phyloP scores from a whole-genome alignment of 345 rosid species.

The Tarenaya hassleriana region DNA sequence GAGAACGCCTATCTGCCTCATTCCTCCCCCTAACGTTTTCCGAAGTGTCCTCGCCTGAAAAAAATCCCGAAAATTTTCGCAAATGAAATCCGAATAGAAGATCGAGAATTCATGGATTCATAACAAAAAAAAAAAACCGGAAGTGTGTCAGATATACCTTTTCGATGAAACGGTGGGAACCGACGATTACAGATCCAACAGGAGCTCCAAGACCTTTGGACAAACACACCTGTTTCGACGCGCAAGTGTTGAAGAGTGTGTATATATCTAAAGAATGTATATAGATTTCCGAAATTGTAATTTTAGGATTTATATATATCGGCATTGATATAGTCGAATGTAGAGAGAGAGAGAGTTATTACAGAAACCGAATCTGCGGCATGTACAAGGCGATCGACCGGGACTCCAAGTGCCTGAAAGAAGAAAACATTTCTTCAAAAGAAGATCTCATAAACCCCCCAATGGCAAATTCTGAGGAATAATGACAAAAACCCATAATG shows the following conservation, averaged over 20 bases:
- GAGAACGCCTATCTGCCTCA: slow-evolving; percentile 81
- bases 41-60: slow-evolving; percentile 62
- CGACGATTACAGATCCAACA: slow-evolving; percentile 80
- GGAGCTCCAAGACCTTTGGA: slow-evolving; percentile 97
- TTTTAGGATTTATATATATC: too few species aligned
- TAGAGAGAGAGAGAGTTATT: not conserved
- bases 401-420: slow-evolving; percentile 76
- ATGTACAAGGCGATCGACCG: slow-evolving; percentile 64
- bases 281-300: not conserved
- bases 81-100: too few species aligned
- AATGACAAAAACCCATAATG: too few species aligned
- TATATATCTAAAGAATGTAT: not conserved
- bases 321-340: not conserved
- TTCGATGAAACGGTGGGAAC: slow-evolving; percentile 65
- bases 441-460: too few species aligned
- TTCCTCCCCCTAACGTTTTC: slow-evolving; percentile 93
- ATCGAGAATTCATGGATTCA: too few species aligned
- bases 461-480: too few species aligned
- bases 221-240: slow-evolving; percentile 52
- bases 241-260: too few species aligned
- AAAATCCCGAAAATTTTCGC: not conserved
- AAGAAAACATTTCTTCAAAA: not conserved
- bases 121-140: too few species aligned
- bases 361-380: slow-evolving; percentile 91
- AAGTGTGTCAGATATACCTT: too few species aligned